Evolutionary conservation across 306 rosid genomes (phyloP).

Genomic region (Macrotyloma uniflorum): DNA sequence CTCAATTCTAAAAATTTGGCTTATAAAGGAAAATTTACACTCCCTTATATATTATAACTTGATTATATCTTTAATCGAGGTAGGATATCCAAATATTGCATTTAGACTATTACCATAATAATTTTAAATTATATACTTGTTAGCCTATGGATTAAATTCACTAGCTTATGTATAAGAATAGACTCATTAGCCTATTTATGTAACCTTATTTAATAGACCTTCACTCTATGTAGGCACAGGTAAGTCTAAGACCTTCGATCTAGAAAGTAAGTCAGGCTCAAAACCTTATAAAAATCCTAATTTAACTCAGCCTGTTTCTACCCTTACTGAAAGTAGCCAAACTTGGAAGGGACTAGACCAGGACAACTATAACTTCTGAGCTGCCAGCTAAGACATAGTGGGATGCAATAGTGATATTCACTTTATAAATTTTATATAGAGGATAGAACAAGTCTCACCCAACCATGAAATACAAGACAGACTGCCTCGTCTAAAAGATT

Average conservation of each 20-base stretch:
- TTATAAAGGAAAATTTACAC: too few species aligned
- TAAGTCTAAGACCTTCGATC: not conserved
- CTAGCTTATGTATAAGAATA: not conserved
- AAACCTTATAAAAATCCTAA: not conserved
- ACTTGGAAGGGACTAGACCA: slow-evolving; percentile 19
- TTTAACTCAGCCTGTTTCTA: not conserved
- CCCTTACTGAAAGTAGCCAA: not conserved
- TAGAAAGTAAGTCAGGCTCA: not conserved
- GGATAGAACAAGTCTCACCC: slow-evolving; percentile 4
- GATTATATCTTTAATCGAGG: too few species aligned
- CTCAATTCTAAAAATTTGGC: too few species aligned
- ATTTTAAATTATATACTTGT: not conserved
- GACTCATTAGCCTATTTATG: not conserved
- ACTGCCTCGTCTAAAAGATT: slow-evolving; percentile 25
- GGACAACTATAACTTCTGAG: not conserved
- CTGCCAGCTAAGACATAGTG: slow-evolving; percentile 11
- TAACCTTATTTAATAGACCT: not conserved
- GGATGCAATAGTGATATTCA: slow-evolving; percentile 12
- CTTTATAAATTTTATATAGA: slow-evolving; percentile 3
- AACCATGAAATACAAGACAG: not conserved
- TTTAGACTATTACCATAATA: not conserved
- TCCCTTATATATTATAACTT: too few species aligned
- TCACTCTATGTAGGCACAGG: not conserved
- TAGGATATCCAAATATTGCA: too few species aligned
- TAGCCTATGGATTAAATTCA: not conserved